These are phyloP conservation scores for Wakefieldia striispora DNA, from an alignment of 768 basidiomycete genomes.

Conservation along the genomic window DNA sequence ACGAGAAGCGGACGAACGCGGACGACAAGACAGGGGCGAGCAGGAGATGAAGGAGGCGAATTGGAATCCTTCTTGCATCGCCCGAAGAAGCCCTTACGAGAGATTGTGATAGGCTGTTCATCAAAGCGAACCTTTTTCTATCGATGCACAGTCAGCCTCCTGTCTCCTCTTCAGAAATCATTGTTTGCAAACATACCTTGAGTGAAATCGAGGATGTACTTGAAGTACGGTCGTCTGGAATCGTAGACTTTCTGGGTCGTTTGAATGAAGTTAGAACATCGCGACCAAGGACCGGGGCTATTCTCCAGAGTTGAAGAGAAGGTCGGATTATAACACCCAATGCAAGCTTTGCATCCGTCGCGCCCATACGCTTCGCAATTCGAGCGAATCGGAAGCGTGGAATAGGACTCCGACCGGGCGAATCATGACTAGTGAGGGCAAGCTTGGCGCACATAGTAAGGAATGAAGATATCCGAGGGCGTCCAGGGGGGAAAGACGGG, in stretches of 20 bases:
- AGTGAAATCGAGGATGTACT: conserved; percentile 5
- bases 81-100: conserved; percentile 17
- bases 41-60: conserved; percentile 18
- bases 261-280: conserved; percentile 2
- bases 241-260: conserved; percentile 8
- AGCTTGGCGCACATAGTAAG: conserved; percentile 13
- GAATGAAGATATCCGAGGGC: neutral
- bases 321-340: conserved; percentile 24
- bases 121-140: conserved; percentile 29
- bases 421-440: neutral
- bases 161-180: neutral
- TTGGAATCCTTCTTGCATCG: conserved; percentile 8
- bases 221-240: conserved; percentile 3
- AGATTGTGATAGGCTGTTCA: conserved; percentile 25
- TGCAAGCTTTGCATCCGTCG: conserved; percentile 14
- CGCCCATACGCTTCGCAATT: conserved; percentile 13
- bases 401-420: conserved; percentile 4
- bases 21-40: conserved; percentile 29
- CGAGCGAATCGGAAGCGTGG: conserved; percentile 13
- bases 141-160: conserved; percentile 1
- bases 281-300: conserved; percentile 3
- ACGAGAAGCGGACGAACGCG: conserved; percentile 16
- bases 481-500: neutral
- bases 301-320: conserved; percentile 22
- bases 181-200: conserved; percentile 16